Evolutionary conservation across 495 filamentous ascomycete genomes (phyloP).

Genomic region (Aspergillus asperescens): DNA sequence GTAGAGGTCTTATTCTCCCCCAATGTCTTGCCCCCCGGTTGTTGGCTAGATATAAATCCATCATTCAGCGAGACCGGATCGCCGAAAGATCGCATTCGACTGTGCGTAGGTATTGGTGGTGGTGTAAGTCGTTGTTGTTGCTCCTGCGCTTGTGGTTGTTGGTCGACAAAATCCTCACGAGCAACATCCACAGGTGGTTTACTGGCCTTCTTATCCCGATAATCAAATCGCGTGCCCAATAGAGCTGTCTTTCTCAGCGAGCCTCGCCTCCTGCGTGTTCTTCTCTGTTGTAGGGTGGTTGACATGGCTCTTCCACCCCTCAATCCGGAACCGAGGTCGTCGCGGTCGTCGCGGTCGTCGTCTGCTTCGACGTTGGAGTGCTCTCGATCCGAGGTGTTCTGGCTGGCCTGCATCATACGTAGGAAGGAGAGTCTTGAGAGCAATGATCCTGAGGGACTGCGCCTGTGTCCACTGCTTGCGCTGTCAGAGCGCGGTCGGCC

Average conservation of each 20-base stretch:
- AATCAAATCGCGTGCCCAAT: slow-evolving; percentile 57
- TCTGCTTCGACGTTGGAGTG: slow-evolving; percentile 39
- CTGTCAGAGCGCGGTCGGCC: slow-evolving; percentile 37
- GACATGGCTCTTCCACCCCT: slow-evolving; percentile 50
- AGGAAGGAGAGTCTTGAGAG: slow-evolving; percentile 49
- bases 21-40: slow-evolving; percentile 18
- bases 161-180: slow-evolving; percentile 37
- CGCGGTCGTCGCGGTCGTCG: slow-evolving; percentile 29
- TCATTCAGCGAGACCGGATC: slow-evolving; percentile 11
- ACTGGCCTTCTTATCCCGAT: slow-evolving; percentile 42
- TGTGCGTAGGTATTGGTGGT: slow-evolving; percentile 7
- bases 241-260: slow-evolving; percentile 77
- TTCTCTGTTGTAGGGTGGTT: slow-evolving; percentile 52
- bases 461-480: slow-evolving; percentile 51
- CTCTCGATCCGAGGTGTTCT: slow-evolving; percentile 34
- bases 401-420: slow-evolving; percentile 44
- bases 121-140: slow-evolving; percentile 19
- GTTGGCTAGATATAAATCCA: slow-evolving; percentile 16
- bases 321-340: slow-evolving; percentile 29
- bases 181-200: slow-evolving; percentile 32
- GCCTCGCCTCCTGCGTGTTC: slow-evolving; percentile 66
- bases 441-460: slow-evolving; percentile 61
- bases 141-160: slow-evolving; percentile 2
- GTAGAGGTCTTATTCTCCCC: slow-evolving; percentile 20
- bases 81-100: slow-evolving; percentile 11